Evolutionary conservation across 495 filamentous ascomycete species (phyloP).

Genomic region (Neurospora tetrasperma): DNA sequence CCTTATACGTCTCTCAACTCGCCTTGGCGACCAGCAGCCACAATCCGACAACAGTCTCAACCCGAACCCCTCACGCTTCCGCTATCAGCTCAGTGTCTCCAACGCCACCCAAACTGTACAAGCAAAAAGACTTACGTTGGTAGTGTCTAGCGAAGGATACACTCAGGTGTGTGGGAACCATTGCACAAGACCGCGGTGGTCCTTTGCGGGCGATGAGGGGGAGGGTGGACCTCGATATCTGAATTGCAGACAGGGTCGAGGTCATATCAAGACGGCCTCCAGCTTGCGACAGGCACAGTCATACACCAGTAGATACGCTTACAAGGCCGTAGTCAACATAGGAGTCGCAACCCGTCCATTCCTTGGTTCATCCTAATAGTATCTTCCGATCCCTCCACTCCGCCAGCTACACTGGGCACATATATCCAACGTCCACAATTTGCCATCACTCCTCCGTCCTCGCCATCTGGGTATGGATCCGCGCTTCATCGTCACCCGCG

Average conservation of each 20-base stretch:
- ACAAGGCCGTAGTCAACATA: neutral
- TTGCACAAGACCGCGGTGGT: slow-evolving; percentile 21
- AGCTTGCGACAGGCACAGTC: neutral
- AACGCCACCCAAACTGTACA: neutral
- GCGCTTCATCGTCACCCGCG: slow-evolving; percentile 41
- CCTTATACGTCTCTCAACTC: neutral
- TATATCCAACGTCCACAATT: neutral
- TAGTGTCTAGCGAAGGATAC: neutral
- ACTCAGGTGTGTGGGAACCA: slow-evolving; percentile 2
- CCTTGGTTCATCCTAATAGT: neutral
- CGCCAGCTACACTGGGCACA: neutral
- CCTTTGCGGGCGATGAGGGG: slow-evolving; percentile 28
- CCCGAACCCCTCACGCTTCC: neutral
- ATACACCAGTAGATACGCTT: neutral
- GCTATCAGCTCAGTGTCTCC: neutral
- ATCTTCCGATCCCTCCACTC: neutral
- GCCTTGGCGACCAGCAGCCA: neutral
- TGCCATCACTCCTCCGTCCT: neutral
- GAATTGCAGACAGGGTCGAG: slow-evolving; percentile 20
- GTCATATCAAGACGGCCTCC: slow-evolving; percentile 9
- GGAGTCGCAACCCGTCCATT: neutral
- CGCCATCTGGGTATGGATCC: slow-evolving; percentile 41
- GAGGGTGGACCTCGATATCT: slow-evolving; percentile 28
- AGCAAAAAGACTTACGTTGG: neutral
- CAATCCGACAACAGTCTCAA: neutral